phyloP scores from a whole-genome alignment of 2,329 filamentous ascomycete genomes.

The Microascus cirrosus region DNA sequence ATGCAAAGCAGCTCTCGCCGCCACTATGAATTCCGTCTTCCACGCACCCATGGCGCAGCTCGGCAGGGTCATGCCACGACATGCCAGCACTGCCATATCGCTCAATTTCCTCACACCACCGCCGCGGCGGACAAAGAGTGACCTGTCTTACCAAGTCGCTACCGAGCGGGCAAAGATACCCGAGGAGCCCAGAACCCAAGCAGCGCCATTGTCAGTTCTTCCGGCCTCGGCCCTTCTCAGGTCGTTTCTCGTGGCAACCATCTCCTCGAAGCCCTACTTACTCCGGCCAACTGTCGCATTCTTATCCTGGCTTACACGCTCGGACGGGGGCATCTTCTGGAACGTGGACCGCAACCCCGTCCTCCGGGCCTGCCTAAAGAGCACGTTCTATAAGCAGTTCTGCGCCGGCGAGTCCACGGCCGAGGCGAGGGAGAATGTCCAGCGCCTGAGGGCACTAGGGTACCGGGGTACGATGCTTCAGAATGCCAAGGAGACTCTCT shows the following conservation, averaged over 20 bases:
- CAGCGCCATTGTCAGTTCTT: constrained; percentile 47
- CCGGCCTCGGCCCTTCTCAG: constrained; percentile 56
- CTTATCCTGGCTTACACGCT: constrained; percentile 60
- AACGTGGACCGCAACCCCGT: constrained; percentile 67
- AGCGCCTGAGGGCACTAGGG: constrained; percentile 58
- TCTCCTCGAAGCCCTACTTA: constrained; percentile 60
- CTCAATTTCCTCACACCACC: constrained; percentile 38
- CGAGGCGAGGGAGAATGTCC: constrained; percentile 57
- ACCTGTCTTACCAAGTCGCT: constrained; percentile 21
- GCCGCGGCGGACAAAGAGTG: constrained; percentile 11
- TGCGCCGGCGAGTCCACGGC: constrained; percentile 66
- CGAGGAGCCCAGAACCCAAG: background rate
- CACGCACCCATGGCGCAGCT: constrained; percentile 43
- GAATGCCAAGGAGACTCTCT: constrained; percentile 73
- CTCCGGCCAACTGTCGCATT: constrained; percentile 57
- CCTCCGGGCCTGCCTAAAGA: constrained; percentile 59
- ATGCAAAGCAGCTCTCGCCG: constrained; percentile 21
- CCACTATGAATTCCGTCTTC: constrained; percentile 38
- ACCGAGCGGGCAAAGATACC: constrained; percentile 27
- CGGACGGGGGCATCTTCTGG: constrained; percentile 47
- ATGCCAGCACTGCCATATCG: constrained; percentile 44
- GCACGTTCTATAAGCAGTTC: constrained; percentile 84
- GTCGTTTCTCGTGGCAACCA: constrained; percentile 55
- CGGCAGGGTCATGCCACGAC: constrained; percentile 33
- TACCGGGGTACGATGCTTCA: constrained; percentile 77